phyloP scores from a whole-genome alignment of 2,329 filamentous ascomycete genomes.

The Aureobasidium namibiae region DNA sequence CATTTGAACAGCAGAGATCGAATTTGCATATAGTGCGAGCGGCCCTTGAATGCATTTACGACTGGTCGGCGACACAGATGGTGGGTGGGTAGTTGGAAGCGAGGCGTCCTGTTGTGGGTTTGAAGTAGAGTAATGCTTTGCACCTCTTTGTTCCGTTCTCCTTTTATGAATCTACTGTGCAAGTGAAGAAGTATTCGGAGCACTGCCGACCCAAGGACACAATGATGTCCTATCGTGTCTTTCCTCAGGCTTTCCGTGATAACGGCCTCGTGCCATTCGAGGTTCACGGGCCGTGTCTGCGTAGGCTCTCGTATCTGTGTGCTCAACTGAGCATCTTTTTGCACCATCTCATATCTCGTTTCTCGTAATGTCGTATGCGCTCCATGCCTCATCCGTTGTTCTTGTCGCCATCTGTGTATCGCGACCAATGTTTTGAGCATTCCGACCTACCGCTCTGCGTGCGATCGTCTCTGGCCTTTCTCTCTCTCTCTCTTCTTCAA shows the following conservation, averaged over 20 bases:
- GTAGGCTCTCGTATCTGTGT: no score
- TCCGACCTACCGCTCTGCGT: no score
- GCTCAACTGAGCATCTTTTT: no score
- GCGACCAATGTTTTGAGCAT: not conserved
- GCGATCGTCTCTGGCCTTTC: no score
- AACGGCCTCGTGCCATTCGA: no score
- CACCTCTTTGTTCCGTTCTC: not conserved
- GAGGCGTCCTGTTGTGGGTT: not conserved
- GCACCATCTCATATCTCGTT: no score
- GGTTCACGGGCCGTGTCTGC: no score
- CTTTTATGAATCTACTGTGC: not conserved
- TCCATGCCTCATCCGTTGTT: not conserved
- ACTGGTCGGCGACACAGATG: not conserved
- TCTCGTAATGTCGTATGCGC: no score
- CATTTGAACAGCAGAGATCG: not conserved
- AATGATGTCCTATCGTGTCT: not conserved
- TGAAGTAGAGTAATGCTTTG: constrained; percentile 4
- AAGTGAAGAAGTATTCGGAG: not conserved
- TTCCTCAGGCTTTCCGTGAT: no score
- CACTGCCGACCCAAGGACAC: not conserved
- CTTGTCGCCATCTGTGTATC: no score
- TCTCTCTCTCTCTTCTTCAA: not conserved
- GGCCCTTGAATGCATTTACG: constrained; percentile 9
- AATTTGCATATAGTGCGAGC: constrained; percentile 9
- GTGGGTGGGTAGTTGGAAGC: not conserved